Conservation (phyloP, 2,329 filamentous ascomycete genomes). For the Plectosphaerella plurivora region DNA sequence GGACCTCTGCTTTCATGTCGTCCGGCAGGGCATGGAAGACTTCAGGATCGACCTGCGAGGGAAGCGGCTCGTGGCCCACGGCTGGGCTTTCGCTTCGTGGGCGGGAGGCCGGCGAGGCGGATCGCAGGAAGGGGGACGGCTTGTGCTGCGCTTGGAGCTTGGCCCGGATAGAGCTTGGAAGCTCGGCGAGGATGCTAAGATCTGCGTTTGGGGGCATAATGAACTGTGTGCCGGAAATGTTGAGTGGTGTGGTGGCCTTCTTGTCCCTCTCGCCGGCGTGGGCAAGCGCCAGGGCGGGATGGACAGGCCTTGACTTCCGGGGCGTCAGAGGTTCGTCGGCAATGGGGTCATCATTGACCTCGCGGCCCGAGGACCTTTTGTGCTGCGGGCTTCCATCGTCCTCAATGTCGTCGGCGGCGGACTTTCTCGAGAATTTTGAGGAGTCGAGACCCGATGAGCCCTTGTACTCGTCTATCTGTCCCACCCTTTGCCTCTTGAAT, state of each 20-base stretch:
- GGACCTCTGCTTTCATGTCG: conserved; percentile 78
- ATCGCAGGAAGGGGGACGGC: conserved; percentile 15
- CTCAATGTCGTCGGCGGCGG: conserved; percentile 37
- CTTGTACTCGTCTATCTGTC: conserved; percentile 47
- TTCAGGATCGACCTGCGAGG: conserved; percentile 81
- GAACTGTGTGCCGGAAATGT: conserved; percentile 85
- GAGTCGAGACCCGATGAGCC: conserved; percentile 14
- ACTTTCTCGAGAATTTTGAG: background rate
- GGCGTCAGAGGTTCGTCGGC: conserved; percentile 50
- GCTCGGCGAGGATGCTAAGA: conserved; percentile 72
- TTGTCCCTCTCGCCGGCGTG: conserved; percentile 45
- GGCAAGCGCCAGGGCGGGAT: conserved; percentile 49
- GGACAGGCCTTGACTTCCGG: conserved; percentile 43
- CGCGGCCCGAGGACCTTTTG: conserved; percentile 22
- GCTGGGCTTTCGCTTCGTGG: conserved; percentile 34
- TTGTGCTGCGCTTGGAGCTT: conserved; percentile 43
- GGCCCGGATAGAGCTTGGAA: conserved; percentile 78
- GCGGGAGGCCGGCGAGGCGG: conserved; percentile 23
- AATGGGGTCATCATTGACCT: conserved; percentile 44
- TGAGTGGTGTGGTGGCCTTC: conserved; percentile 64
- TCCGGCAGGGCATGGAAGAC: conserved; percentile 79
- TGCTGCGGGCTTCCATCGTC: conserved; percentile 31
- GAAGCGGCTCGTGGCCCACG: conserved; percentile 45
- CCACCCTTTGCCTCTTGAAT: conserved; percentile 32
- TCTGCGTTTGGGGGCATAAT: conserved; percentile 83